Evolutionary conservation across 1,284 basidiomycete genomes (phyloP), one percentile per base, ranked within the genome.

Genomic region (Uromyces viciae-fabae): DNA sequence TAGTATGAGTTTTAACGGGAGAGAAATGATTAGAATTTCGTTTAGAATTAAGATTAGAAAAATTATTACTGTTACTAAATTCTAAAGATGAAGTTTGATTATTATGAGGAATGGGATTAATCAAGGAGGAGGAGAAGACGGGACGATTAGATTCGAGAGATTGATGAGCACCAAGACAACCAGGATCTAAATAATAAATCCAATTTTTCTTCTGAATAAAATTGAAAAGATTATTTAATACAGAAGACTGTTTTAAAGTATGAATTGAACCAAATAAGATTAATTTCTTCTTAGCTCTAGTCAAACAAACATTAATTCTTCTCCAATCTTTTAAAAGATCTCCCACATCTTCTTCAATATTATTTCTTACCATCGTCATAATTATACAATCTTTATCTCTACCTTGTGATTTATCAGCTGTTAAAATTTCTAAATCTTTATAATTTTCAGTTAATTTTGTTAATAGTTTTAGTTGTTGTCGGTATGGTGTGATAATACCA

Each of bases 321-420:
- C 96, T 89, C 93, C 94, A 96, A 85, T 98, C 97, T 83, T 92
- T 94, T 17, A 99, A 88, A 14, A 99, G 89, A 80, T 98, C 94
- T 2, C 97, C 95, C 46, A 81, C 76, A 33, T 72, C 69, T 40
- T 66, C 60, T 0, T 87, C 86, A 69, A 91, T 90, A 84, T 98
- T 97, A 0, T 93, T 94, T 72, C 94, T 89, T 5, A 98, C 95
- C 87, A 98, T 91, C 11, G 93, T 95, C 79, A 99, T 92, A 83
- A 99, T 88, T 82, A 99, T 91, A 84, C 93, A 94, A 71, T 95
- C 93, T 86, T 99, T 99, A 87, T 99, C 97, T 64, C 97, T 88
- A 0, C 97, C 97, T 86, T 99, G 96, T 86, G 93, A 94, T 78
- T 91, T 92, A 87, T 99, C 97, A 3, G 95, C 96, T 0, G 96